Evolutionary conservation across 2,329 filamentous ascomycete species (phyloP).

Genomic region (Arachnomyces sp.): DNA sequence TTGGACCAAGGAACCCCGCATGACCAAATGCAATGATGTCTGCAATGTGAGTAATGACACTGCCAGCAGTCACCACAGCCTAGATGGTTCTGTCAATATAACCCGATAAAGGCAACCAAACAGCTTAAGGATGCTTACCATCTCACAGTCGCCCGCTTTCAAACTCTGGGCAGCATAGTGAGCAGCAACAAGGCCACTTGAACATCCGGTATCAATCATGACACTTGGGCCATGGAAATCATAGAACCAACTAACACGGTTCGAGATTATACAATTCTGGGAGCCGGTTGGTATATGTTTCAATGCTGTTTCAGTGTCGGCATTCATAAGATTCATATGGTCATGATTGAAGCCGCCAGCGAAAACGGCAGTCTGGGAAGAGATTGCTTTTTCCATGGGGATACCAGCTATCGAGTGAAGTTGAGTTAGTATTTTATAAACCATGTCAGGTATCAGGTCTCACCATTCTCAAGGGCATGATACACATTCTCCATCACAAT

Average conservation of each 20-base stretch:
- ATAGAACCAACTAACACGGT: slow-evolving; percentile 23
- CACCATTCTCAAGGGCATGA: slow-evolving; percentile 14
- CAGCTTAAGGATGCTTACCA: slow-evolving; percentile 3
- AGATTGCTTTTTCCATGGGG: slow-evolving; percentile 10
- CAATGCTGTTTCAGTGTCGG: slow-evolving; percentile 8
- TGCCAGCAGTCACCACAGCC: slow-evolving; percentile 13
- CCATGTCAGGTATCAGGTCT: background rate
- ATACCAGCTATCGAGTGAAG: slow-evolving; percentile 11
- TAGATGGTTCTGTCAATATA: slow-evolving; percentile 1
- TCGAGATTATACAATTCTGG: slow-evolving; percentile 17
- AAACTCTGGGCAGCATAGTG: slow-evolving; percentile 21
- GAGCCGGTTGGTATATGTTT: slow-evolving; percentile 16
- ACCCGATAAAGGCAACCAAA: background rate
- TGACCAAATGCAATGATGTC: background rate
- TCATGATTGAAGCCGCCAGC: slow-evolving; percentile 14
- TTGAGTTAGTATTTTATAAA: background rate
- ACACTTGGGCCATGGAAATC: slow-evolving; percentile 19
- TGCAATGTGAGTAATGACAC: slow-evolving; percentile 11
- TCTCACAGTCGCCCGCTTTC: slow-evolving; percentile 10
- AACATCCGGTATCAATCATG: slow-evolving; percentile 23
- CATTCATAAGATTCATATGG: slow-evolving; percentile 6
- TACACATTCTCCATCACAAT: slow-evolving; percentile 15
- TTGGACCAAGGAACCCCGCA: slow-evolving; percentile 13
- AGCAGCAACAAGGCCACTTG: slow-evolving; percentile 19
- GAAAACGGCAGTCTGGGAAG: slow-evolving; percentile 14